These are phyloP conservation scores for Leptoxyphium fumago DNA, from an alignment of 2,329 filamentous ascomycete genomes.

Conservation along the genomic window DNA sequence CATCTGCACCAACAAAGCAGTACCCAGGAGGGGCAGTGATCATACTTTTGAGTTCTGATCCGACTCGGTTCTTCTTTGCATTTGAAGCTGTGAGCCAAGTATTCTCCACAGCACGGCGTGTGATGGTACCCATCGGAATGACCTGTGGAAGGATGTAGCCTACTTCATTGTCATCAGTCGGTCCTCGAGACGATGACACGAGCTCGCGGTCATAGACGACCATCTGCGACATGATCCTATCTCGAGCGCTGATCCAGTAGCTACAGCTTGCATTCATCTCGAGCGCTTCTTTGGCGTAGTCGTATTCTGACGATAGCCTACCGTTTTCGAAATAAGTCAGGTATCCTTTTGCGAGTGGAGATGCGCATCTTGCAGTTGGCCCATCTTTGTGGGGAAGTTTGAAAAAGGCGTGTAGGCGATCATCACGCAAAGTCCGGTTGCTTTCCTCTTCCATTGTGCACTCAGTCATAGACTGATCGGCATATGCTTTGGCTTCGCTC, in stretches of 20 bases:
- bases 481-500: slow-evolving; percentile 48
- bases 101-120: slow-evolving; percentile 84
- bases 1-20: slow-evolving; percentile 88
- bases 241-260: slow-evolving; percentile 94
- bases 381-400: slow-evolving; percentile 96
- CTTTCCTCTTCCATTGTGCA: slow-evolving; percentile 66
- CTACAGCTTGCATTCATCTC: slow-evolving; percentile 99
- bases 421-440: slow-evolving; percentile 49
- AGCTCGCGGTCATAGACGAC: slow-evolving; percentile 68
- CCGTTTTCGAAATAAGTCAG: slow-evolving; percentile 83
- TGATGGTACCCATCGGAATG: slow-evolving; percentile 97
- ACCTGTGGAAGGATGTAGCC: slow-evolving; percentile 91
- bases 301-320: slow-evolving; percentile 69
- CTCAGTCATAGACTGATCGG: slow-evolving; percentile 53
- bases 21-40: slow-evolving; percentile 82
- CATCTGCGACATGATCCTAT: slow-evolving; percentile 88
- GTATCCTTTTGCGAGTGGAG: slow-evolving; percentile 83
- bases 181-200: slow-evolving; percentile 12
- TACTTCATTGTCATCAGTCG: slow-evolving; percentile 22
- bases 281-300: slow-evolving; percentile 83
- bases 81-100: slow-evolving; percentile 98
- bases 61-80: slow-evolving; percentile 88
- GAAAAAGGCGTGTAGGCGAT: slow-evolving; percentile 57
- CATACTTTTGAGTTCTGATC: slow-evolving; percentile 95
- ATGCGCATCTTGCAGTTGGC: slow-evolving; percentile 67